These are phyloP conservation scores for Vitis labrusca DNA, from an alignment of 164 flowering plant genomes.

Conservation along the genomic window DNA sequence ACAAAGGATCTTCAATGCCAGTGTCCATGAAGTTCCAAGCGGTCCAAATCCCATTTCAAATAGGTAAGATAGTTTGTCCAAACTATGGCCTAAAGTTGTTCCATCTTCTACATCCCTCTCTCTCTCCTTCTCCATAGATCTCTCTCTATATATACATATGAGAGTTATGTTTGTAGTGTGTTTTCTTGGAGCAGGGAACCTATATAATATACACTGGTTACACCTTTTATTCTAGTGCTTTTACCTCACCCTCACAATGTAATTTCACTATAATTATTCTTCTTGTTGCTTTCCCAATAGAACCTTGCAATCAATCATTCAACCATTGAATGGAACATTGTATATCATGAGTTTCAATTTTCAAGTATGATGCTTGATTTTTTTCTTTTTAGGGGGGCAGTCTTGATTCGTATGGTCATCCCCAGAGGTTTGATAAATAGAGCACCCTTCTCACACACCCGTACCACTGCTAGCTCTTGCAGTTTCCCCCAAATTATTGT, in stretches of 20 bases:
- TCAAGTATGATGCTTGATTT: too few relatives aligned
- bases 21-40: constrained; percentile 57
- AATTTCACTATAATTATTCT: constrained; percentile 12
- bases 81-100: background rate
- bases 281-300: constrained; percentile 10
- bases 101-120: background rate
- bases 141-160: background rate
- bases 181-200: background rate
- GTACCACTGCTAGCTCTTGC: too few relatives aligned
- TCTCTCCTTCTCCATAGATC: too few relatives aligned
- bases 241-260: constrained; percentile 1
- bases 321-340: background rate
- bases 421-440: too few relatives aligned
- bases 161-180: background rate
- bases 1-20: constrained; percentile 26
- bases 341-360: too few relatives aligned
- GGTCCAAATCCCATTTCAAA: constrained; percentile 63
- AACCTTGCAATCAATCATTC: constrained; percentile 20
- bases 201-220: background rate
- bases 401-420: too few relatives aligned
- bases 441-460: too few relatives aligned
- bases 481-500: too few relatives aligned
- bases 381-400: too few relatives aligned
- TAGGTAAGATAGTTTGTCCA: constrained; percentile 22
- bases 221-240: background rate